Conservation (phyloP, 805 yeast genomes). For the Starmerella floris region DNA sequence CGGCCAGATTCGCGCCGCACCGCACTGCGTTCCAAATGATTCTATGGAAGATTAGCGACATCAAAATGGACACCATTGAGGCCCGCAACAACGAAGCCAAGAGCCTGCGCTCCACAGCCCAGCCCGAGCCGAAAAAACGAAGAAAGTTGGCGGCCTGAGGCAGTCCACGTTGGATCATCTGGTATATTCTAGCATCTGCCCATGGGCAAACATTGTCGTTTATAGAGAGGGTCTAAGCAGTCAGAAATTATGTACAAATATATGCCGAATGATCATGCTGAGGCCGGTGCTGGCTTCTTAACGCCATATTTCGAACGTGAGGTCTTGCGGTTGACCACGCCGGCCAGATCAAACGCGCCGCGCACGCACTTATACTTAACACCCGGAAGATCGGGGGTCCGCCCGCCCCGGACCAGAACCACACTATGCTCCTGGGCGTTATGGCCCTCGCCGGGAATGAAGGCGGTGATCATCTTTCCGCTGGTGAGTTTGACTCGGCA, state of each 20-base stretch:
- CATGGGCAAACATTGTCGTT: too few relatives aligned
- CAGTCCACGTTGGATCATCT: not conserved
- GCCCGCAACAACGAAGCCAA: constrained; percentile 7
- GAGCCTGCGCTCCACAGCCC: not conserved
- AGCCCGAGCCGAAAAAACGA: not conserved
- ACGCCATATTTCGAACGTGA: constrained; percentile 91
- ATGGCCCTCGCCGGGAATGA: constrained; percentile 97
- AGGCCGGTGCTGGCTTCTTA: constrained; percentile 35
- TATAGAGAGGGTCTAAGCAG: too few relatives aligned
- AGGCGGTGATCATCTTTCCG: constrained; percentile 80
- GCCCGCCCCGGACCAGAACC: constrained; percentile 93
- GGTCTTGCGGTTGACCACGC: constrained; percentile 83
- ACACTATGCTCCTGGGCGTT: constrained; percentile 95
- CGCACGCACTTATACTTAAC: constrained; percentile 87
- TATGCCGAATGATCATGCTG: too few relatives aligned
- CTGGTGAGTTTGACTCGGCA: constrained; percentile 86
- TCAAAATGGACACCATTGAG: constrained; percentile 33
- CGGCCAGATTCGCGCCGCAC: constrained; percentile 52
- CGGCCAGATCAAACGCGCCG: constrained; percentile 85
- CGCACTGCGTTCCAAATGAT: constrained; percentile 54
- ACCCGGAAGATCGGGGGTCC: constrained; percentile 97
- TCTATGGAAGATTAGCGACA: constrained; percentile 58
- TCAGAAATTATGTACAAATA: not conserved
- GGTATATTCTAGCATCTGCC: too few relatives aligned
- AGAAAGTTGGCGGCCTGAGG: too few relatives aligned